Percentiles rank a stretch among this genome's conserved stretches.
These are phyloP conservation scores for Papilionanthe hybrid DNA, from an alignment of 116 monocot genomes.

Conservation along the genomic window DNA sequence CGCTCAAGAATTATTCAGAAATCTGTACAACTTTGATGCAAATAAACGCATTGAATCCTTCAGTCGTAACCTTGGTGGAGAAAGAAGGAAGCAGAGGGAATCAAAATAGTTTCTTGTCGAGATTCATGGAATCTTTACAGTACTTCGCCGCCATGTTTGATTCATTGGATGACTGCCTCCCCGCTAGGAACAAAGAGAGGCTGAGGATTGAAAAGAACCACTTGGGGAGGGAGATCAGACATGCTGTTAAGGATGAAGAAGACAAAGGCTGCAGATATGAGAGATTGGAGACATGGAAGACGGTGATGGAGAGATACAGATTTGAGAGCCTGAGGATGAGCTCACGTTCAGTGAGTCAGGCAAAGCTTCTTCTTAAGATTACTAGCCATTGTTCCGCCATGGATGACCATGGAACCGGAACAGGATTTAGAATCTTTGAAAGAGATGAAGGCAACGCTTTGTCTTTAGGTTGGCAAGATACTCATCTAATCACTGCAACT, in stretches of 20 bases:
- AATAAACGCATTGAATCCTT: constrained; percentile 35
- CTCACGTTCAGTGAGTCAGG: constrained; percentile 52
- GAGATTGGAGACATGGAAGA: constrained; percentile 41
- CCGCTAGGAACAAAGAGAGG: constrained; percentile 40
- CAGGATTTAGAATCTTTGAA: constrained; percentile 14
- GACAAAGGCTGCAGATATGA: constrained; percentile 5
- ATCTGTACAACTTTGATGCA: constrained; percentile 14
- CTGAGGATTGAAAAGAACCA: constrained; percentile 51
- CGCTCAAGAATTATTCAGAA: constrained; percentile 23
- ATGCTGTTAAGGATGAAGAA: background rate
- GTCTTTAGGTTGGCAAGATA: constrained; percentile 20
- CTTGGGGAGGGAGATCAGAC: constrained; percentile 46
- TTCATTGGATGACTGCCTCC: constrained; percentile 51
- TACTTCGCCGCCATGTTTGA: constrained; percentile 60
- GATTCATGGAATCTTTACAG: constrained; percentile 39
- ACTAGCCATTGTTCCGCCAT: constrained; percentile 29
- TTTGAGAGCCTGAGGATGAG: constrained; percentile 37
- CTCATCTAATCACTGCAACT: constrained; percentile 21
- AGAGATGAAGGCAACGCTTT: constrained; percentile 19
- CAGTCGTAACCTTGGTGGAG: constrained; percentile 42
- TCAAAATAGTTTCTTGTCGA: constrained; percentile 24
- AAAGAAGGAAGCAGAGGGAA: constrained; percentile 27
- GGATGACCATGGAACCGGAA: background rate
- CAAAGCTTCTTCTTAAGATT: constrained; percentile 56
- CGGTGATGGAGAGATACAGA: constrained; percentile 30